A percentile compares a stretch with the other conserved stretches of the same genome.
Conservation (phyloP, 2,329 filamentous ascomycete species). For the Pyricularia grisea region DNA sequence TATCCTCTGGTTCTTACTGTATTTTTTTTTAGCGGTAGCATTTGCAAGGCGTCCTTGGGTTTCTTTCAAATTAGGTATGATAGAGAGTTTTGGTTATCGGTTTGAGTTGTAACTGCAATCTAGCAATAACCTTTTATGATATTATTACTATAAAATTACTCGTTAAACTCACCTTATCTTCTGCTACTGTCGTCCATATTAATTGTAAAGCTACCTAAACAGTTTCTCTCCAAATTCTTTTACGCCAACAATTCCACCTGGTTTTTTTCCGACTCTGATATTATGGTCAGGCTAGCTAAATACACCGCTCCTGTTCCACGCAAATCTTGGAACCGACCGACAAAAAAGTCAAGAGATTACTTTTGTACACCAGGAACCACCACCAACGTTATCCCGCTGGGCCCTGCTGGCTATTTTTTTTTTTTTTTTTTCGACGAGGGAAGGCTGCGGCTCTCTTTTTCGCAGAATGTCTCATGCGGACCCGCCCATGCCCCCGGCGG, state of each 20-base stretch:
- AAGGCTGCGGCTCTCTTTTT: not conserved
- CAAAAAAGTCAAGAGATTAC: not conserved
- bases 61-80: not conserved
- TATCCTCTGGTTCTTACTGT: too few relatives aligned
- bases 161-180: not conserved
- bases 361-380: not conserved
- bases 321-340: not conserved
- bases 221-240: not conserved
- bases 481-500: too few relatives aligned
- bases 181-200: too few relatives aligned
- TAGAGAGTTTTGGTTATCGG: not conserved
- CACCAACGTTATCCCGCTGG: not conserved
- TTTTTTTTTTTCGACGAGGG: too few relatives aligned
- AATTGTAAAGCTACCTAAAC: too few relatives aligned
- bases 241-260: not conserved
- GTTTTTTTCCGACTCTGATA: too few relatives aligned
- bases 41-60: not conserved
- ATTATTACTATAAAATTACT: not conserved
- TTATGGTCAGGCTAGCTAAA: too few relatives aligned
- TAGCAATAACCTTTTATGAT: not conserved
- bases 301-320: too few relatives aligned
- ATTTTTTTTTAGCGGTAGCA: not conserved
- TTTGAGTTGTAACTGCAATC: not conserved
- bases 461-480: not conserved
- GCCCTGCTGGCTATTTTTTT: not conserved